Evolutionary conservation across 805 yeast genomes (phyloP), one percentile per base, ranked within the genome.

Genomic region (Kluyveromyces starmeri): DNA sequence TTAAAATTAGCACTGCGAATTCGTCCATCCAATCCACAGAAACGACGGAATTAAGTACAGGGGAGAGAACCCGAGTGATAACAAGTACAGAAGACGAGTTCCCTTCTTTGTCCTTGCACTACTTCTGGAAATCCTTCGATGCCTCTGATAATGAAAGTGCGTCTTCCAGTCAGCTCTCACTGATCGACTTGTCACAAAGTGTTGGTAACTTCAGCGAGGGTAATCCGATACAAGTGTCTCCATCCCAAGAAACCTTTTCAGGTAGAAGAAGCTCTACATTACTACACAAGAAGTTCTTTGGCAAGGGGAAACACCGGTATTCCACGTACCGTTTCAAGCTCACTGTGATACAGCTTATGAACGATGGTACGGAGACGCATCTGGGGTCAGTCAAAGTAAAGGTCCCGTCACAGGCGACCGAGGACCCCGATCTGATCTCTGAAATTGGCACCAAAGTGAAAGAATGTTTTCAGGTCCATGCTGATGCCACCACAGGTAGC

Each of bases 121-220:
- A 39, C 34, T 53, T 48, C 38, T 60, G 59, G 65, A 55, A 33
- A 34, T 46, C 52, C 3, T 40, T 56, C 41, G 59, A 55, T 23
- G 48, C 45, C 32, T 51, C 58, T 4, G 47, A 43, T 13, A 55
- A 47, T 24, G 57, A 53, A 19, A 51, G 23, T 50, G 50, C 15
- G 37, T 25, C 26, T 39, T 53, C 36, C 50, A 48, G 33, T 39
- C 46, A 20, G 46, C 43, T 24, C 45, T 52, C 19, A 23, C 18
- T 23, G 37, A 47, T 26, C 4, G 36, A 33, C 16, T 15, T 30
- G 11, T 21, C 33, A 23, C 26, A 23, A 10, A 23, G 14, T n/a
- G 5, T 7, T 6, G 26, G 26, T 6, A 23, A 10, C 26, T 23
- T 23, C n/a, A 23, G n/a, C n/a, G 5, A 6, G 14, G 5, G n/a